These are phyloP conservation scores for Solanum hybrid DNA, from an alignment of 305 asterid genomes.

Conservation along the genomic window DNA sequence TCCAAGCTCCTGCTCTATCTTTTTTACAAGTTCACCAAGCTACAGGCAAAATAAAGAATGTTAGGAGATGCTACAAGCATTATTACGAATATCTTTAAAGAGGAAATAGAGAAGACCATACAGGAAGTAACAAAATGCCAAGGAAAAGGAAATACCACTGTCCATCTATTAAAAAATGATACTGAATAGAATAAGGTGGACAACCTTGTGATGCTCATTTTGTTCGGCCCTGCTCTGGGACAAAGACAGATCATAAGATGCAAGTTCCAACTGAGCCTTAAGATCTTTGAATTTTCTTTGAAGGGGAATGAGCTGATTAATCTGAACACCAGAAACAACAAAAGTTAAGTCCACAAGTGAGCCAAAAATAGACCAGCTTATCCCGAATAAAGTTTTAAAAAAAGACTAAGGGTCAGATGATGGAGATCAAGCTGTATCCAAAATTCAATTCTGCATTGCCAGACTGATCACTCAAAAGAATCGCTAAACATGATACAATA, in stretches of 20 bases:
- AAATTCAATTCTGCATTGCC: not conserved
- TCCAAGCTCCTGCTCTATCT: constrained; percentile 63
- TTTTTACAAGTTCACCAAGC: constrained; percentile 83
- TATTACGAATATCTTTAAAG: not conserved
- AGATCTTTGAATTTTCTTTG: constrained; percentile 77
- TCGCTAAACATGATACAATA: not conserved
- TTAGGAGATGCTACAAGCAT: not conserved
- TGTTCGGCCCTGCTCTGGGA: constrained; percentile 84
- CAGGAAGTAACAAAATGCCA: constrained; percentile 1
- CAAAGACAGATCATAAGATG: constrained; percentile 81
- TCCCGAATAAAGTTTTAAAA: not conserved
- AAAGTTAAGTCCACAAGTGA: not conserved
- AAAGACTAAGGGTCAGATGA: not conserved
- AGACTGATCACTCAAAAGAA: not conserved
- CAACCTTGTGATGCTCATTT: constrained; percentile 97
- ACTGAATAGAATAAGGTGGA: constrained; percentile 4
- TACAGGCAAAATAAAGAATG: constrained; percentile 24
- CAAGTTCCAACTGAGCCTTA: constrained; percentile 75
- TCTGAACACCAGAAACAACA: constrained; percentile 43
- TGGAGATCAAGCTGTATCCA: not conserved
- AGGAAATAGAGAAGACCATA: constrained; percentile 3
- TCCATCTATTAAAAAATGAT: not conserved
- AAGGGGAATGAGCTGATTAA: constrained; percentile 75
- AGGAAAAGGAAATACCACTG: not conserved
- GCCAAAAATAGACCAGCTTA: not conserved